Percentiles rank a stretch among this genome's conserved stretches.
Evolutionary conservation across 2,329 filamentous ascomycete genomes (phyloP).

Genomic region (Paecilomyces dactylethromorphus): DNA sequence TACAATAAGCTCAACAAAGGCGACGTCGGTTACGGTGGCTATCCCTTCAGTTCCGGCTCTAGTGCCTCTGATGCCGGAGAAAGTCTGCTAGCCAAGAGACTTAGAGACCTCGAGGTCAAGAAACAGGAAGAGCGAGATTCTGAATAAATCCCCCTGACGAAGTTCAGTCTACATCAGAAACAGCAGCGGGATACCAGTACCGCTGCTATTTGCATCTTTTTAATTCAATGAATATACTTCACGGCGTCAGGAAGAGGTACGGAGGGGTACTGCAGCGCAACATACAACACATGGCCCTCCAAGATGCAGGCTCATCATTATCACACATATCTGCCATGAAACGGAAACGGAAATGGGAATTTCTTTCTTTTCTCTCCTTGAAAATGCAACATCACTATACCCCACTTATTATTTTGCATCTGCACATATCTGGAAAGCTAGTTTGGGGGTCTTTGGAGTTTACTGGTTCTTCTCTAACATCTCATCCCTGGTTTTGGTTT

Average conservation of each 20-base stretch:
- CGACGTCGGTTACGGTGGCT: constrained; percentile 57
- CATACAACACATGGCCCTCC: background rate
- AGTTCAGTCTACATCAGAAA: background rate
- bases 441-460: background rate
- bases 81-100: constrained; percentile 62
- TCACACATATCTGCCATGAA: background rate
- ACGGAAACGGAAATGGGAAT: background rate
- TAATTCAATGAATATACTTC: background rate
- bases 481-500: background rate
- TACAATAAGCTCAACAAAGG: constrained; percentile 66
- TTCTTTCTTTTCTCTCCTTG: background rate
- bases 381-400: background rate
- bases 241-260: background rate
- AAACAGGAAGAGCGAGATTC: constrained; percentile 10
- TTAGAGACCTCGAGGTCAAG: constrained; percentile 56
- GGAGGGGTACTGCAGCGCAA: background rate
- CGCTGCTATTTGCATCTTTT: background rate
- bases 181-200: background rate
- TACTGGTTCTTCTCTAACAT: background rate
- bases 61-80: constrained; percentile 47
- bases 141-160: background rate
- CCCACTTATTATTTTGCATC: background rate
- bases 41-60: constrained; percentile 39
- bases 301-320: background rate
- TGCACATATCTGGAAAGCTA: background rate